These are phyloP conservation scores for Diaporthe velutina DNA, from an alignment of 2,329 filamentous ascomycete genomes.

Conservation along the genomic window DNA sequence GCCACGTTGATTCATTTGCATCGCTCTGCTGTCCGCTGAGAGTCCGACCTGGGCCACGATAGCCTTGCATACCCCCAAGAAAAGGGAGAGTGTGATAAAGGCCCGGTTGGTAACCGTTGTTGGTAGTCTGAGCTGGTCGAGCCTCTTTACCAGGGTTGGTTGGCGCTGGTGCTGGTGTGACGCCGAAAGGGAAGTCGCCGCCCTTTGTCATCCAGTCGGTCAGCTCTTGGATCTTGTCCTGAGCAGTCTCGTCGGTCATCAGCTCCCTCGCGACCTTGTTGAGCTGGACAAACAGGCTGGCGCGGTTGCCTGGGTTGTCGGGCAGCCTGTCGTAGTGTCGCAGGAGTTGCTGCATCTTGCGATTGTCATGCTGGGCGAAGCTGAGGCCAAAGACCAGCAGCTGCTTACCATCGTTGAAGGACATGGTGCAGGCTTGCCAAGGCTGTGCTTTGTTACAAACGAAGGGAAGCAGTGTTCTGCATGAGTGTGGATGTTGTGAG, in stretches of 20 bases:
- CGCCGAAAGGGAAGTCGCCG: slow-evolving; percentile 24
- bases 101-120: not conserved
- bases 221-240: slow-evolving; percentile 22
- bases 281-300: slow-evolving; percentile 34
- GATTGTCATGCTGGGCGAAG: slow-evolving; percentile 37
- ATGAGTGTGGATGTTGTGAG: not conserved
- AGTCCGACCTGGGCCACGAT: slow-evolving; percentile 22
- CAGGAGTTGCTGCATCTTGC: slow-evolving; percentile 39
- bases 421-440: not conserved
- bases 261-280: slow-evolving; percentile 35
- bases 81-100: no score
- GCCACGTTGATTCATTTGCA: no score
- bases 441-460: not conserved
- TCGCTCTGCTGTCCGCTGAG: not conserved
- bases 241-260: slow-evolving; percentile 4
- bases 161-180: not conserved
- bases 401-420: slow-evolving; percentile 36
- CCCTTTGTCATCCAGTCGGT: slow-evolving; percentile 37
- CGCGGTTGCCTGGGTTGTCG: slow-evolving; percentile 31
- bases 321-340: slow-evolving; percentile 35
- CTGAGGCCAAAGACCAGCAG: slow-evolving; percentile 38
- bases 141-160: not conserved
- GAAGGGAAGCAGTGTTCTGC: no score
- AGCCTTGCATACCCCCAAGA: not conserved
- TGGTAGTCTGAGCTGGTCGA: not conserved